Evolutionary conservation across 164 flowering plant species (phyloP).

Genomic region (Vitis rupestris): DNA sequence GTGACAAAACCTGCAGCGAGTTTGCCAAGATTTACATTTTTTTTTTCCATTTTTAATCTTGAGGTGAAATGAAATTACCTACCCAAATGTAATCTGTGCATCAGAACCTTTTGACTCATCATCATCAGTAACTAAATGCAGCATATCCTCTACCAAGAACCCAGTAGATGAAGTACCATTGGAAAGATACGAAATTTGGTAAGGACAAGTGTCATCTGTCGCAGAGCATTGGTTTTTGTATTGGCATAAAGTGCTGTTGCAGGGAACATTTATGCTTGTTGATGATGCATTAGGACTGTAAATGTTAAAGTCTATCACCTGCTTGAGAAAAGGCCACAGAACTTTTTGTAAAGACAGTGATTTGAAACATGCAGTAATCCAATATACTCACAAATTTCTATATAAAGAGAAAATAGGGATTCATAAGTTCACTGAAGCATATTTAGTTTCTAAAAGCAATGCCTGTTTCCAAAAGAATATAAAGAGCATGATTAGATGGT

Average conservation of each 20-base stretch:
- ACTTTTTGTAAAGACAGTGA: not conserved
- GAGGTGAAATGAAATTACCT: slow-evolving; percentile 12
- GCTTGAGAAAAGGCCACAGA: slow-evolving; percentile 10
- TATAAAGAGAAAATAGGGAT: not conserved
- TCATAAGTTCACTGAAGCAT: too few species aligned
- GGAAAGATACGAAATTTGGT: slow-evolving; percentile 63
- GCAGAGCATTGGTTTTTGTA: slow-evolving; percentile 37
- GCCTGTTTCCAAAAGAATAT: too few species aligned
- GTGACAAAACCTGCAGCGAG: too few species aligned
- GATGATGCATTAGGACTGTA: slow-evolving; percentile 77
- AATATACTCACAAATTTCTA: not conserved
- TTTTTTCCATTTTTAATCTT: too few species aligned
- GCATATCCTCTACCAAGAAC: slow-evolving; percentile 68
- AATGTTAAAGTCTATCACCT: slow-evolving; percentile 48
- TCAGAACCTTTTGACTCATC: slow-evolving; percentile 33
- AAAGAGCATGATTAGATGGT: too few species aligned
- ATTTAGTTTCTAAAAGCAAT: too few species aligned
- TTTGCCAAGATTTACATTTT: too few species aligned
- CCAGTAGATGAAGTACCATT: slow-evolving; percentile 71
- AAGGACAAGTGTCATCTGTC: slow-evolving; percentile 46
- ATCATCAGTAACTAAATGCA: slow-evolving; percentile 65
- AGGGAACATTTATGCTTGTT: slow-evolving; percentile 57
- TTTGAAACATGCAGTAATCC: too few species aligned
- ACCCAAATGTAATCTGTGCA: slow-evolving; percentile 78
- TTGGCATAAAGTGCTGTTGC: slow-evolving; percentile 55